Conservation (phyloP, 2,329 filamentous ascomycete species). For the Aureobasidium zeae region DNA sequence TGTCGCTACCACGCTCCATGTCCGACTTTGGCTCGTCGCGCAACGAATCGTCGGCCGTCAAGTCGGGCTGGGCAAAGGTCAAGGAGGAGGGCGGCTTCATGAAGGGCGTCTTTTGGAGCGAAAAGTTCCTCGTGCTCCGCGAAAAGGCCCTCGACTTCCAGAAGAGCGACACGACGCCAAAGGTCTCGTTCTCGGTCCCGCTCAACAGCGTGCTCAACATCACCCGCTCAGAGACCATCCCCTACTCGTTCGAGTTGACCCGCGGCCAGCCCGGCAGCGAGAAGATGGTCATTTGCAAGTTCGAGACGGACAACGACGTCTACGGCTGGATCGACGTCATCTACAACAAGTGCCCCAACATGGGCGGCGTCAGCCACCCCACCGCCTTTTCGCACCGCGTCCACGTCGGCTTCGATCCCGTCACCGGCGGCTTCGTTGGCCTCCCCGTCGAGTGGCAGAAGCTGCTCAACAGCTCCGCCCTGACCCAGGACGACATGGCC, state of each 20-base stretch:
- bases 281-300: constrained; percentile 80
- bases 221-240: constrained; percentile 79
- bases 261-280: constrained; percentile 58
- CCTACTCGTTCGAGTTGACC: constrained; percentile 90
- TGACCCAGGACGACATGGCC: constrained; percentile 97
- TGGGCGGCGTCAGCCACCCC: constrained; percentile 96
- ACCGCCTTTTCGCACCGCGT: constrained; percentile 97
- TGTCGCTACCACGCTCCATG: constrained; percentile 34
- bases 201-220: constrained; percentile 85
- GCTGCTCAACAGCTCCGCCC: constrained; percentile 86
- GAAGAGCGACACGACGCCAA: constrained; percentile 73
- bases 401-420: constrained; percentile 93
- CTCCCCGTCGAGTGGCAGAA: constrained; percentile 96
- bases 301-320: constrained; percentile 91
- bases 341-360: constrained; percentile 89
- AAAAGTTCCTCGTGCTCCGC: constrained; percentile 82
- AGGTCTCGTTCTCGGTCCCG: constrained; percentile 75
- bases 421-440: constrained; percentile 89
- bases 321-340: constrained; percentile 99
- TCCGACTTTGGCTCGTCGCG: constrained; percentile 32
- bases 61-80: constrained; percentile 67
- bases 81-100: constrained; percentile 87
- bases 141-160: constrained; percentile 92
- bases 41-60: constrained; percentile 34
- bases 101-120: constrained; percentile 73